These are phyloP conservation scores for Aurantiochytrium sp. DNA, from an alignment of 108 stramenopile genomes.

Conservation along the genomic window DNA sequence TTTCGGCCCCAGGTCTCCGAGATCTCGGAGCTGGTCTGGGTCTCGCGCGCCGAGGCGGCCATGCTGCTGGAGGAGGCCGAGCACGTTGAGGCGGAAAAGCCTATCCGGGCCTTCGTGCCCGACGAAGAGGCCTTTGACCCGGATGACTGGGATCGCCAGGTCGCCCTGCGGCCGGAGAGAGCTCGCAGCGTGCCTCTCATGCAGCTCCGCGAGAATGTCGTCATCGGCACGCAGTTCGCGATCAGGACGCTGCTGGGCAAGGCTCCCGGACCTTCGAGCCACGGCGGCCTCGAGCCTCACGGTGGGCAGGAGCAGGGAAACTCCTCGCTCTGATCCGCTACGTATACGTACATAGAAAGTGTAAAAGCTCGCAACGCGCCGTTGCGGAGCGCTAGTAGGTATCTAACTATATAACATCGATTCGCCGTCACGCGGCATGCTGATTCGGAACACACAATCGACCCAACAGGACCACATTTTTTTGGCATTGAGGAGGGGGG, in stretches of 20 bases:
- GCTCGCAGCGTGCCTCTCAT: neutral
- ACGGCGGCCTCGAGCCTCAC: too few relatives aligned
- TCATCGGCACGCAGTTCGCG: constrained; percentile 5
- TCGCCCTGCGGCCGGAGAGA: neutral
- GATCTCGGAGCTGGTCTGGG: constrained; percentile 14
- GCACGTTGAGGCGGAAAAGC: neutral
- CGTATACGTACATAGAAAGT: too few relatives aligned
- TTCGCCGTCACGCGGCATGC: too few relatives aligned
- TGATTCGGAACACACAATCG: too few relatives aligned
- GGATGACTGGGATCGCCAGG: neutral
- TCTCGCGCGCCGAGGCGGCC: neutral
- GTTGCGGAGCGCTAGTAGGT: too few relatives aligned
- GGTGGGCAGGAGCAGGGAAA: too few relatives aligned
- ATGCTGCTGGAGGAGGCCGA: neutral
- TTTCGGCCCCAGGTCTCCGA: neutral
- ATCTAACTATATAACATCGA: too few relatives aligned
- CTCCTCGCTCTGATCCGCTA: too few relatives aligned
- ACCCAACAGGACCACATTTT: too few relatives aligned
- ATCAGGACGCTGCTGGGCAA: neutral
- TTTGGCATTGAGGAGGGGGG: too few relatives aligned
- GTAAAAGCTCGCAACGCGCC: too few relatives aligned
- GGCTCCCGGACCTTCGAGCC: too few relatives aligned
- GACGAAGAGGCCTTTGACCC: neutral
- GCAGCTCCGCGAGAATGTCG: constrained; percentile 8
- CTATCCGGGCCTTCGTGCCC: neutral